Base-by-base conservation (phyloP, 345 rosid genomes). In the Salix suchowensis region DNA sequence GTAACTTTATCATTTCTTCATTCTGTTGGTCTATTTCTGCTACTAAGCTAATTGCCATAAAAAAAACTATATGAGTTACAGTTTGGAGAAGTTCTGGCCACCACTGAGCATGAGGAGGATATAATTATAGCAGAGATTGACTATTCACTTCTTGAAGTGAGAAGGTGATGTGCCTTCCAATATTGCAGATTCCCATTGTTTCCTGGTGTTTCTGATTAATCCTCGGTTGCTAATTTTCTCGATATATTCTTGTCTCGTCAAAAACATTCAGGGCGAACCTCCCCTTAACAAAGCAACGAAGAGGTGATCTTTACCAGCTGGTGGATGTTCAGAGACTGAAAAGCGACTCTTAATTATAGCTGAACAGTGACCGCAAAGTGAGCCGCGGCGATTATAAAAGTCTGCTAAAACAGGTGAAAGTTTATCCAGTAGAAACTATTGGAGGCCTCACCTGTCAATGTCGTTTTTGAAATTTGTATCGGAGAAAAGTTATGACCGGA, bases 21-120 rank as follows among this genome's bases (percentile, higher is more conserved):
- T 46, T 60, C 60, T 42, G 61, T 5, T 24, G 37, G 19, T n/a
- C 7, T 71, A 34, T 36, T 6, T 39, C 71, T 34, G 68, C 77
- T 26, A 16, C 12, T n/a, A 12, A 64, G 48, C 24, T 30, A 19
- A 62, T 62, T 32, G 46, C 42, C 42, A 10, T 1, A 16, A 55
- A 60, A 60, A 39, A 54, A 16, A 48, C 24, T 8, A 48, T 23
- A n/a, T 74, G 55, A 54, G 4, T n/a, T 77, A 74, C 89, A 93
- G 98, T 93, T 92, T 77, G 99, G 99, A 68, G 95, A 96, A 88
- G 89, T 96, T 71, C 61, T 96, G 71, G 98, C 96, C 0, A 91
- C 94, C 13, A 89, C 97, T 5, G 98, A 89, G 79, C 96, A 92
- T 64, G 88, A 88, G 4, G 94, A 93, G 82, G 94, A 81, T 36